A percentile compares a stretch with the other conserved stretches of the same genome.
phyloP scores from a whole-genome alignment of 1,139 yeast genomes.

The Geotrichum fermentans region DNA sequence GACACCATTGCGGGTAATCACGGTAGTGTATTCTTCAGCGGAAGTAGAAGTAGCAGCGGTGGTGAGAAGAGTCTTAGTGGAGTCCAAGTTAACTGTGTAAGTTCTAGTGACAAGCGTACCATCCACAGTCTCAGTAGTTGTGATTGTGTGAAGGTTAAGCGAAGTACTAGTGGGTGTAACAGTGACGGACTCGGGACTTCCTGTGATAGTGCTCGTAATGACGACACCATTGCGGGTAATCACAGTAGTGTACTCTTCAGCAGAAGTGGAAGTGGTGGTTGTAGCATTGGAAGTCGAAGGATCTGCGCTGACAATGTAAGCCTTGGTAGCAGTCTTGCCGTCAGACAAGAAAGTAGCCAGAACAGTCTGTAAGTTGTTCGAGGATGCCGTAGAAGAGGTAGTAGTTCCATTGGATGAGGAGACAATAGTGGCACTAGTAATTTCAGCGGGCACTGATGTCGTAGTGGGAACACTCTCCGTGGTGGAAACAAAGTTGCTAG shows the following conservation, averaged over 20 bases:
- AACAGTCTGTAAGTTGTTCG: neutral
- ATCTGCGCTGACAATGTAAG: neutral
- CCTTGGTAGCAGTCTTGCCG: neutral
- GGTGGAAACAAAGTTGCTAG: too few species aligned
- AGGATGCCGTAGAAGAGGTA: neutral
- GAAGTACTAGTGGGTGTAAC: constrained; percentile 17
- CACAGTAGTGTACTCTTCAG: constrained; percentile 12
- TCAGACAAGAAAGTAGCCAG: neutral
- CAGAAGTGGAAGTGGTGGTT: constrained; percentile 2
- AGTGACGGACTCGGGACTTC: constrained; percentile 6
- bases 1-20: constrained; percentile 13
- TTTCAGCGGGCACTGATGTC: neutral
- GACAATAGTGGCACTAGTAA: neutral
- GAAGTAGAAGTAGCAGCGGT: constrained; percentile 1
- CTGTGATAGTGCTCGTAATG: constrained; percentile 10
- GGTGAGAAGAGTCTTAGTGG: neutral
- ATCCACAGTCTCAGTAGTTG: constrained; percentile 14
- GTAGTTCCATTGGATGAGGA: neutral
- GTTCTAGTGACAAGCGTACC: constrained; percentile 12
- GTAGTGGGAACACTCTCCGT: too few species aligned
- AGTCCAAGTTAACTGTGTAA: constrained; percentile 3
- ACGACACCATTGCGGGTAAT: constrained; percentile 15
- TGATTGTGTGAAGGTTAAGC: constrained; percentile 6
- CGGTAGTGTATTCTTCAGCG: constrained; percentile 11
- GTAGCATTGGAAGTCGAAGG: neutral